Base-by-base conservation (phyloP, 495 filamentous ascomycete genomes). In the Lineolata rhizophorae region DNA sequence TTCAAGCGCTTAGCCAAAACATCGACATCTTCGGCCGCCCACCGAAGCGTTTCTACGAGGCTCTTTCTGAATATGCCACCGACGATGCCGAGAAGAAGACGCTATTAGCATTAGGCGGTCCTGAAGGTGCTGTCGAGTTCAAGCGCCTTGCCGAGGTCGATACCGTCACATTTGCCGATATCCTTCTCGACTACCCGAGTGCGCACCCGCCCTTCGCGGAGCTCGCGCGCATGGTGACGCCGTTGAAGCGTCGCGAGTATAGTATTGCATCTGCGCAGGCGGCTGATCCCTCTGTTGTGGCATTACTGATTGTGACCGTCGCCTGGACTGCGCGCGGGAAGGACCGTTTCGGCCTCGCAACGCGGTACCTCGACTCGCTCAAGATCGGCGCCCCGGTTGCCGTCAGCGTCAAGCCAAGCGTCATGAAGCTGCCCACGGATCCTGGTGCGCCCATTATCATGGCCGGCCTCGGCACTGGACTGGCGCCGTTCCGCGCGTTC, bases 231-330 rank as follows among this genome's bases (percentile, higher is more conserved):
- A 79, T 97, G 33, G 74, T 97, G 31, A 67, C 64, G 31, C 90
- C 87, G 5, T 67, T 92, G 57, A 97, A 95, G 64, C 78, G 87
- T 31, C 70, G 87, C 33, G 87, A 97, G 53, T 97, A 97, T 68
- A 90, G 79, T 15, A 94, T 97, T 42, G 90, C 87, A 18, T 94
- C 85, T 6, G 80, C 79, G 30, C 87, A 95, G 56, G 80, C 81
- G 39, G 84, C 91, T 4, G 79, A 76, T 2, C 84, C 87, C 2
- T 78, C 62, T 40, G 70, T 65, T 38, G 81, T 97, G 30, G 65
- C 80, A n/a, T 64, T 97, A 37, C 82, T 95, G 67, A 91, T 97
- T 46, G 87, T 97, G 28, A 85, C 82, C n/a, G 87, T 97, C 42
- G 65, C 70, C 58, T 97, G 90, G 90, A 68, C 76, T 31, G 66